Conservation (phyloP, 2,329 filamentous ascomycete genomes). For the Cladophialophora carrionii region DNA sequence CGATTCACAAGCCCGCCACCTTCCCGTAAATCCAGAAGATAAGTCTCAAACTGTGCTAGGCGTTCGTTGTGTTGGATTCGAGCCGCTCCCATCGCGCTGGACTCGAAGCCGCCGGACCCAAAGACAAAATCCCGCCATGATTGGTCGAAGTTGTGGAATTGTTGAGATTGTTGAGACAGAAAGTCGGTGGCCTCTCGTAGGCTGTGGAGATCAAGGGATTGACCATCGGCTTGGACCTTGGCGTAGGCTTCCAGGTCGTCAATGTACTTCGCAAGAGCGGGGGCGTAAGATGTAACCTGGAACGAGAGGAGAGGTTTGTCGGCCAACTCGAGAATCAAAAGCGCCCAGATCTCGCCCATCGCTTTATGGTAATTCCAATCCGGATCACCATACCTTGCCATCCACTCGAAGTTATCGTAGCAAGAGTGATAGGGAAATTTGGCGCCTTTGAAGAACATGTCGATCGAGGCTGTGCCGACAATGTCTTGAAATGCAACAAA, state of each 20-base stretch:
- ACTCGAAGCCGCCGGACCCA: conserved; percentile 75
- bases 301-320: conserved; percentile 82
- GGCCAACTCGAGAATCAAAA: conserved; percentile 82
- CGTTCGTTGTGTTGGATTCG: conserved; percentile 77
- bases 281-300: conserved; percentile 74
- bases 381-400: conserved; percentile 77
- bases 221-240: conserved; percentile 47
- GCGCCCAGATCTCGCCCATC: conserved; percentile 75
- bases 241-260: conserved; percentile 69
- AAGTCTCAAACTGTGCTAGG: conserved; percentile 79
- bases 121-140: conserved; percentile 74
- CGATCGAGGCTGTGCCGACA: conserved; percentile 82
- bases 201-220: conserved; percentile 58
- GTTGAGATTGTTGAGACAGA: conserved; percentile 62
- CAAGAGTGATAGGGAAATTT: conserved; percentile 76
- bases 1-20: conserved; percentile 57
- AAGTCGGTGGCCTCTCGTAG: conserved; percentile 66
- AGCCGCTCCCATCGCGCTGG: conserved; percentile 65
- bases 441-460: conserved; percentile 75
- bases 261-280: conserved; percentile 66
- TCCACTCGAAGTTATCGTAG: conserved; percentile 89
- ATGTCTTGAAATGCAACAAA: conserved; percentile 91
- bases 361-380: conserved; percentile 78
- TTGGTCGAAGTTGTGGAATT: conserved; percentile 76
- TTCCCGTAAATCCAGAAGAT: conserved; percentile 73